Evolutionary conservation across 257 asterid species (phyloP), one percentile per base, ranked within the genome.

Genomic region (Nicotiana paniculata): DNA sequence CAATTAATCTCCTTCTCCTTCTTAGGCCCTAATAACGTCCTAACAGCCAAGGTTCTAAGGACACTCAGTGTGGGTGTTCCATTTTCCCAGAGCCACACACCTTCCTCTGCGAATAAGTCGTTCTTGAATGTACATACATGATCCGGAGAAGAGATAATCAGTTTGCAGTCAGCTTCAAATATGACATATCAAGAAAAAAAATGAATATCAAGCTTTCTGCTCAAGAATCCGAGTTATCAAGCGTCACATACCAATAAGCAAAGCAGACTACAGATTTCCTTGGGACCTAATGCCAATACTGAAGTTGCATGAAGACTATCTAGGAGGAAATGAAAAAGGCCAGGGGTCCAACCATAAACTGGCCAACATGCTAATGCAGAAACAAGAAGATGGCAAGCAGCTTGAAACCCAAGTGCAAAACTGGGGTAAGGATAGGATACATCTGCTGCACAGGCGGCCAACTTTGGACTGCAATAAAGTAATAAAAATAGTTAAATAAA

Each of bases 291-390:
- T 15, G 95, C 96, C 90, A 96, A 80, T 57, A 90, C 69, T 32
- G 99, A 91, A 85, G 97, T 91, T 83, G 98, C 89, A 69, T 91
- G 91, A 84, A 93, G 92, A 89, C 87, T 88, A 77, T 90, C 94
- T 11, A 91, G 83, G 59, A 96, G 90, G 85, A 85, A 92, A 83
- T 87, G 95, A 82, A 94, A 93, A 84, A 96, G 92, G 68, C 97
- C 95, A 69, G 99, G 98, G 80, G 97, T 93, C 99, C 99, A 96
- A 86, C 97, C 90, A 86, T 93, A 94, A 66, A 91, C 84, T 59
- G 99, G 97, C 99, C 99, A 96, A 92, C 95, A 94, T 79, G 99
- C 98, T 83, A 96, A 84, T 66, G 97, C 90, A 35, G 99, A 96
- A 54, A 90, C 98, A 85, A 94, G 86, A 87, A 96, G 98, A 88